Evolutionary conservation across 805 yeast genomes (phyloP), one percentile per base, ranked within the genome.

Genomic region (Starmerella riodocensis): DNA sequence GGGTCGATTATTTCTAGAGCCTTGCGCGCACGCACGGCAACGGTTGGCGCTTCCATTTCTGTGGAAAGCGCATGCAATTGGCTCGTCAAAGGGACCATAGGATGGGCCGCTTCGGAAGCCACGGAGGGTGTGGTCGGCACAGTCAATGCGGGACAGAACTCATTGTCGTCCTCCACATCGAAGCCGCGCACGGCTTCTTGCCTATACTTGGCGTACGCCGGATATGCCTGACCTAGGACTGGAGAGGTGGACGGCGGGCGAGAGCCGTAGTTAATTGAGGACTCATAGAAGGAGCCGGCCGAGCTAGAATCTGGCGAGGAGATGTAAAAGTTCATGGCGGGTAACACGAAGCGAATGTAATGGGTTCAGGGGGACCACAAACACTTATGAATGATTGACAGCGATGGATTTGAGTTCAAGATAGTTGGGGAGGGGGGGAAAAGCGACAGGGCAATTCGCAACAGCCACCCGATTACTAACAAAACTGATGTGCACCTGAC

Each of bases 131-230:
- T 7, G 13, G 38, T 20, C 26, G 35, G 28, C 9, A 40, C 36
- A 18, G 47, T 41, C 28, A 60, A 46, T 2, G 61, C 62, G 7
- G 81, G 81, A 48, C 77, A 75, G 56, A 80, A 80, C 59, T 76
- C 86, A 36, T 69, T 54, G 56, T 79, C 88, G 49, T 78, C 81
- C 54, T 75, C 83, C 29, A 66, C 54, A 48, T 77, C 85, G 55
- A 79, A 77, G 28, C 83, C 76, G 49, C 79, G 70, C 51, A 76
- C 73, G 29, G 75, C 68, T 48, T 76, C 56, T 20, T 43, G 43
- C 12, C 56, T 45, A 39, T 42, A 27, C 36, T 48, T 49, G 34
- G 46, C 52, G 24, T 45, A 28, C 7, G 37, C 50, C 31, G 54
- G 48, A 36, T 52, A 53, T 14, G 52, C 48, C 29, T 45, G 43